Base-by-base conservation (phyloP, 768 basidiomycete species). In the Leucosporidium creatinivorum region DNA sequence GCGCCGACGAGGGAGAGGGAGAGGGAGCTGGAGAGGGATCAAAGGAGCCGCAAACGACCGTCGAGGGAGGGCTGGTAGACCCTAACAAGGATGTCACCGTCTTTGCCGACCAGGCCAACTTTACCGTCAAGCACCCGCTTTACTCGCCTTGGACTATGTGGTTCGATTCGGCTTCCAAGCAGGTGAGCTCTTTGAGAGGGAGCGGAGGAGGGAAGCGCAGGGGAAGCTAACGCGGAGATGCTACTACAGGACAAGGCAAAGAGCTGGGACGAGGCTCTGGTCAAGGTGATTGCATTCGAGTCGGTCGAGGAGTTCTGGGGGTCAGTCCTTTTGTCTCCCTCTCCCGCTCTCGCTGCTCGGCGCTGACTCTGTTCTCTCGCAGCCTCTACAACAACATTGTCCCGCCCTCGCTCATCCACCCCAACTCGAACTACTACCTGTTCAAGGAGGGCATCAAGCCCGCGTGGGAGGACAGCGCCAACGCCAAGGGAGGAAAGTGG, bases 291-390 rank as follows among this genome's bases (percentile, higher is more conserved):
- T 77, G 87, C 84, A 69, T 96, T 99, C 77, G 89, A 94, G 76
- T 90, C 88, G 67, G 96, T 99, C 25, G 96, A 99, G 80, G 94
- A 97, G 79, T 99, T 99, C 80, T 99, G 96, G 96, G 94, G 94
- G 89, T 89, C 74, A 74, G 87, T 81, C 6, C 10, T 44, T 8
- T 36, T 63, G 25, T 52, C n/a, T 44, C 58, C 12, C 51, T 44
- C 15, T 44, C 39, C 15, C 39, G 12, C n/a, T n/a, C n/a, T 5
- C 33, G 33, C 39, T 44, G 39, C 39, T 66, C 21, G 30, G 51
- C 28, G 4, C 23, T 39, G 17, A 49, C 44, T 44, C 54, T 26
- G 59, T 44, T 55, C 26, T 33, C 49, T 21, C 19, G 10, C 70
- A 93, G 89, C 13, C 80, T 96, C 70, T 93, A 96, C 81, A 96